phyloP scores from a whole-genome alignment of 2,329 filamentous ascomycete species.

The Fusarium drepaniforme region DNA sequence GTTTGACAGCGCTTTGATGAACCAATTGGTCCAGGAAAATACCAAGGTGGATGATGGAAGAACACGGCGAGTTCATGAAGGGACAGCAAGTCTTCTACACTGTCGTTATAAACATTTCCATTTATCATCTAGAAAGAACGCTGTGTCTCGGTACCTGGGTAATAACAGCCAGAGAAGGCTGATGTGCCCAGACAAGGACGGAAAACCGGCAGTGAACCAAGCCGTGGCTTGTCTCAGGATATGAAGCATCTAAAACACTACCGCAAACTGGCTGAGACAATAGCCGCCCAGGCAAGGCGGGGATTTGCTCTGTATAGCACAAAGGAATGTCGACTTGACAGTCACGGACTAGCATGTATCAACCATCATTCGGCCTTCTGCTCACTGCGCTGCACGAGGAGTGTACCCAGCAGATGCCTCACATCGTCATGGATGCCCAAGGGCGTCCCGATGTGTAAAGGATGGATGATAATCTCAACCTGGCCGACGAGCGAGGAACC shows the following conservation, averaged over 20 bases:
- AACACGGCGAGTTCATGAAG: not conserved
- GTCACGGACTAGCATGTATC: slow-evolving; percentile 44
- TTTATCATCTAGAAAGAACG: not conserved
- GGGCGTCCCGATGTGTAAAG: slow-evolving; percentile 42
- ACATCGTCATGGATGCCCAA: slow-evolving; percentile 45
- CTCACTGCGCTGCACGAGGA: slow-evolving; percentile 44
- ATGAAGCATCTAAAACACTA: not conserved
- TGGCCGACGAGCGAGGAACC: slow-evolving; percentile 49
- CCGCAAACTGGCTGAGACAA: not conserved
- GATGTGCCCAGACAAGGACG: not conserved
- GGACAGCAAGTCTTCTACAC: too few species aligned
- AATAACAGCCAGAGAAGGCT: not conserved
- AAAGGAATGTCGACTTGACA: not conserved
- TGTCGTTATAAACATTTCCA: not conserved
- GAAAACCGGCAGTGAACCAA: not conserved
- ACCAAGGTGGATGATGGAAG: too few species aligned
- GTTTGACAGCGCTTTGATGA: not conserved
- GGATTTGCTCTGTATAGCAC: not conserved
- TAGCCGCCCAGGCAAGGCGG: not conserved
- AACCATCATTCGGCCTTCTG: slow-evolving; percentile 43
- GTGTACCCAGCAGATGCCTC: slow-evolving; percentile 53
- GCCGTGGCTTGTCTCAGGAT: not conserved
- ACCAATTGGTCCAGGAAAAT: not conserved
- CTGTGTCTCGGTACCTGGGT: not conserved
- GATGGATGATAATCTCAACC: slow-evolving; percentile 49